Conservation (phyloP, 140 eudicot species). For the Senecio squalidus region DNA sequence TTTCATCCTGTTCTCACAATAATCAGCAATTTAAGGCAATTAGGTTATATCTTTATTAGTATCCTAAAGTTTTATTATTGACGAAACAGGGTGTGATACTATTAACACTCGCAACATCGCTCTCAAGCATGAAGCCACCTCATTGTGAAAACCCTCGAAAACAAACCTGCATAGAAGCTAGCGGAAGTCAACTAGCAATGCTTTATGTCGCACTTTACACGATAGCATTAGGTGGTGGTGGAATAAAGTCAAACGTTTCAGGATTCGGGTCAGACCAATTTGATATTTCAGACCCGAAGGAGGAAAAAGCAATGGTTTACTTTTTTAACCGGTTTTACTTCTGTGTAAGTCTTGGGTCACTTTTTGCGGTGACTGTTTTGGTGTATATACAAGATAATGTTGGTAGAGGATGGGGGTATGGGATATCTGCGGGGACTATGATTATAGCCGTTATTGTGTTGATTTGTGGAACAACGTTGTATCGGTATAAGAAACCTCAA, state of each 20-base stretch:
- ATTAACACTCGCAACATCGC: conserved; percentile 67
- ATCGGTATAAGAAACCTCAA: conserved; percentile 68
- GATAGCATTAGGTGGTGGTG: conserved; percentile 89
- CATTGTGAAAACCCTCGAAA: conserved; percentile 39
- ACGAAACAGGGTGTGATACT: conserved; percentile 64
- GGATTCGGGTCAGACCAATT: conserved; percentile 98
- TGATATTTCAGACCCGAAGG: conserved; percentile 64
- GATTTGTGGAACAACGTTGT: conserved; percentile 59
- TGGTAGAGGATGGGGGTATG: conserved; percentile 90
- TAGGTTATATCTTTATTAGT: conserved; percentile 18
- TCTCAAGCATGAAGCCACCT: conserved; percentile 88
- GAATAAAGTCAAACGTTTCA: conserved; percentile 91
- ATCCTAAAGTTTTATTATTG: neutral
- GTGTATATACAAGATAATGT: conserved; percentile 92
- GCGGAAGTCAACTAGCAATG: conserved; percentile 60
- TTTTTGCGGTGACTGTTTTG: conserved; percentile 78
- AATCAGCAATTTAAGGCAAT: conserved; percentile 4
- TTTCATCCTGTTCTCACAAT: neutral
- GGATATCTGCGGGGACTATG: conserved; percentile 93
- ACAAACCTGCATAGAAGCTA: conserved; percentile 63
- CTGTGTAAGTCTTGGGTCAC: conserved; percentile 80
- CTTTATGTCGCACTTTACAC: conserved; percentile 88
- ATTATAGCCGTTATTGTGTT: conserved; percentile 61
- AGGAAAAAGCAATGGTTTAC: conserved; percentile 76
- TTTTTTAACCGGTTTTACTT: conserved; percentile 91